Evolutionary conservation across 116 monocot genomes (phyloP), one percentile per base, ranked within the genome.

Genomic region (Posidonia oceanica): DNA sequence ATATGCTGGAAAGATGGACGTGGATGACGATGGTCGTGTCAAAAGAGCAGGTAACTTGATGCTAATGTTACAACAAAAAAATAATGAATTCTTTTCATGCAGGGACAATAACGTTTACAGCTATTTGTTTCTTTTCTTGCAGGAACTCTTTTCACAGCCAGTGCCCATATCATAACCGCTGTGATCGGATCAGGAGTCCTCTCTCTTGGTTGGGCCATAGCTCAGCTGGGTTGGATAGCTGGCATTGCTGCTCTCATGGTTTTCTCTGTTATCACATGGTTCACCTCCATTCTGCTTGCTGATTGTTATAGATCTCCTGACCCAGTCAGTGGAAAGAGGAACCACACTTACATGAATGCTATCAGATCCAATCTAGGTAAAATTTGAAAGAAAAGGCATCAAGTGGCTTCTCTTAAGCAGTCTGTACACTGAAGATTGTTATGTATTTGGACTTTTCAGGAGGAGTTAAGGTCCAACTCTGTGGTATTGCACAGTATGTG

Each of bases 271-370:
- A 81, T 87, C 76, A 87, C 83, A 12, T 83, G 70, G 80, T 87
- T 80, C 71, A 87, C 83, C 37, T 84, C 81, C 14, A 53, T 93
- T 51, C 72, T 93, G 18, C 86, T 93, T 59, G 74, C 89, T 0
- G 86, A 93, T 29, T 89, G 81, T 17, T 89, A 93, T 71, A 59
- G 89, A 59, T 68, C 80, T n/a, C 82, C 82, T 12, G 73, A 90
- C 57, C 78, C 82, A 0, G 77, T 78, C 13, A 75, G 76, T 8
- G 93, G 93, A 11, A 63, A 72, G 22, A 80, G 93, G 44, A 93
- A 89, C 75, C 53, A 66, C 51, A 81, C 87, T 4, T 93, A 89
- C 75, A 86, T 87, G 81, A 84, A 87, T 60, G 93, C 93, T 54
- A 81, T 87, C 64, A 71, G 74, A 69, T 51, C 81, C 14, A 81